A percentile compares a stretch with the other conserved stretches of the same genome.
These are phyloP conservation scores for Ricinus communis DNA, from an alignment of 345 rosid genomes.

Conservation along the genomic window DNA sequence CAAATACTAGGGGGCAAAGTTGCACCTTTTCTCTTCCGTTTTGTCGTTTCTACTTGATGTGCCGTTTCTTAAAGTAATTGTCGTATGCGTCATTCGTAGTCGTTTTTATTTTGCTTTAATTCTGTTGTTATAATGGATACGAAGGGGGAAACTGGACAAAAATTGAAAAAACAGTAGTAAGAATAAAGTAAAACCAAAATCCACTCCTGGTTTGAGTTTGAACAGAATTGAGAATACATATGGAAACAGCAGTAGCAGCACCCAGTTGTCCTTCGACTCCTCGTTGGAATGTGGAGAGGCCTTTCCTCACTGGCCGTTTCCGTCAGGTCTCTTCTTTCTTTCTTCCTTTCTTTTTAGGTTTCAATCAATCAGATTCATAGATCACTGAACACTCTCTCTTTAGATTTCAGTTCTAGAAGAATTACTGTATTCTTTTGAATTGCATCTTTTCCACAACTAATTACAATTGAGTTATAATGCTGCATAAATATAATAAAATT, in stretches of 20 bases:
- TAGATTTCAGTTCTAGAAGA: background rate
- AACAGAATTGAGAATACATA: conserved; percentile 15
- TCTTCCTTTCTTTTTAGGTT: background rate
- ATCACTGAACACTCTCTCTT: conserved; percentile 2
- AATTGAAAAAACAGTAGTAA: too few species aligned
- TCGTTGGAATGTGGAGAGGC: conserved; percentile 88
- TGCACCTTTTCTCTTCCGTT: too few species aligned
- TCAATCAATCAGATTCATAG: too few species aligned
- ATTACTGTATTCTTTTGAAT: background rate
- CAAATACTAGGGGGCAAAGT: too few species aligned
- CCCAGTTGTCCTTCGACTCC: conserved; percentile 70
- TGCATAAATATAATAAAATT: background rate
- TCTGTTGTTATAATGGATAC: too few species aligned
- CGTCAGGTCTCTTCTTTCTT: conserved; percentile 15
- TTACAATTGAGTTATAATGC: background rate
- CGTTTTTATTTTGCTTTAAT: too few species aligned
- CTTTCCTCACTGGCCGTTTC: conserved; percentile 90
- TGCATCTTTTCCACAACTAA: background rate
- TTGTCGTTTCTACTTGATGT: too few species aligned
- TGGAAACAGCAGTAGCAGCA: conserved; percentile 41
- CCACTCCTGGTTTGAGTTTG: too few species aligned
- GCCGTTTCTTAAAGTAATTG: too few species aligned
- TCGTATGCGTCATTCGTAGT: too few species aligned
- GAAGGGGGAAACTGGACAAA: too few species aligned
- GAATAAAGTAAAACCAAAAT: too few species aligned